Evolutionary conservation across 2,329 filamentous ascomycete species (phyloP).

Genomic region (Botryotinia globosa): DNA sequence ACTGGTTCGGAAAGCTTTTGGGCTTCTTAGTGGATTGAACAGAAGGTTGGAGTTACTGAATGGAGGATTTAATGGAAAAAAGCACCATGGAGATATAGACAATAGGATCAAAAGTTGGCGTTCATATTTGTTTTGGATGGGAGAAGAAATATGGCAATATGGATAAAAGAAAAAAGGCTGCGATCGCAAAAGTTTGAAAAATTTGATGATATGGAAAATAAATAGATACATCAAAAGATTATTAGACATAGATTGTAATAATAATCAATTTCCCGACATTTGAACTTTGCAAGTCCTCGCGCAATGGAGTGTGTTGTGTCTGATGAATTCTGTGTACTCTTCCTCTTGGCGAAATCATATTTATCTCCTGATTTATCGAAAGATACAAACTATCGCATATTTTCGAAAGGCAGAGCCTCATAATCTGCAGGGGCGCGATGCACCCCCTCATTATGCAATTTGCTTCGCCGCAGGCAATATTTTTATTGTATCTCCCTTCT

Average conservation of each 20-base stretch:
- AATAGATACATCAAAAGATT: background rate
- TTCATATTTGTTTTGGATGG: background rate
- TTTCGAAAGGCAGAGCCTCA: background rate
- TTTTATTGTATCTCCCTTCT: background rate
- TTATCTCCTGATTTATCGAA: background rate
- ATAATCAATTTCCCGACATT: background rate
- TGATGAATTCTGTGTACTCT: background rate
- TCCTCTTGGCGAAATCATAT: background rate
- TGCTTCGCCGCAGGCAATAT: background rate
- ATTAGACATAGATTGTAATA: background rate
- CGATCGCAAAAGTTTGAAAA: background rate
- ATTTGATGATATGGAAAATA: background rate
- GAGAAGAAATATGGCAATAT: background rate
- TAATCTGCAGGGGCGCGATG: background rate
- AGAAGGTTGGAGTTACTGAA: background rate
- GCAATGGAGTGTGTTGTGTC: rapidly evolving
- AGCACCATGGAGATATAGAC: background rate
- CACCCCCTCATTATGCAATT: background rate
- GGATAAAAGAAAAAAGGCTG: background rate
- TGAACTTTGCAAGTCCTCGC: background rate
- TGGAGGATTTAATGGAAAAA: background rate
- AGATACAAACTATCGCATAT: too few species aligned
- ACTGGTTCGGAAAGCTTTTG: background rate
- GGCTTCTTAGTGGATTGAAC: background rate
- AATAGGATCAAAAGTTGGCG: background rate